Evolutionary conservation across 139 green algal genomes (phyloP).

Genomic region (Deuterostichococcus epilithicus): DNA sequence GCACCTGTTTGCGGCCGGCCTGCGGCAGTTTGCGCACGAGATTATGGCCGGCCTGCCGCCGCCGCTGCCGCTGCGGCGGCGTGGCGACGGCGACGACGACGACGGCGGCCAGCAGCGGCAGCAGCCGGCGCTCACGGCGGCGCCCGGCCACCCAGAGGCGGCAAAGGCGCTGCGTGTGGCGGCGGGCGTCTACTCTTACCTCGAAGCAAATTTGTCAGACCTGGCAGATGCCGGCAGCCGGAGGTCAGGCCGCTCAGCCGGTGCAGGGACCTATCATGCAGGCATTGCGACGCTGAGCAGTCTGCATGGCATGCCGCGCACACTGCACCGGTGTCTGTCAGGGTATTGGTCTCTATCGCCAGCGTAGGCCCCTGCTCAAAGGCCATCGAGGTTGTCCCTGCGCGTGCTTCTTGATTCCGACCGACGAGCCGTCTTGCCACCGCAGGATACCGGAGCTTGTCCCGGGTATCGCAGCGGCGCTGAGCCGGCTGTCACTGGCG

Average conservation of each 20-base stretch:
- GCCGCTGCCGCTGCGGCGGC: no score
- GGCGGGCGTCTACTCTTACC: not conserved
- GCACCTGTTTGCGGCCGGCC: not conserved
- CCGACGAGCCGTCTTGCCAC: no score
- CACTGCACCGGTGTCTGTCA: no score
- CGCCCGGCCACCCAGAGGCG: not conserved
- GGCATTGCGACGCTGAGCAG: no score
- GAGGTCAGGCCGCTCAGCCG: no score
- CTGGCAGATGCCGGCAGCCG: not conserved
- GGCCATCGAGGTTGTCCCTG: no score
- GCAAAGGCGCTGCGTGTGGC: not conserved
- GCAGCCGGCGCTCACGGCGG: no score
- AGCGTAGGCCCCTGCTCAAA: not conserved
- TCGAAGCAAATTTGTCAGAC: not conserved
- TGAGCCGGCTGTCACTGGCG: conserved; percentile 10
- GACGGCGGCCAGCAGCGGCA: not conserved
- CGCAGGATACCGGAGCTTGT: conserved; percentile 8
- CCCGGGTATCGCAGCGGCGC: not conserved
- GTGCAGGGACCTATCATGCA: no score
- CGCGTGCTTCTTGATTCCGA: no score
- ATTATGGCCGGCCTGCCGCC: not conserved
- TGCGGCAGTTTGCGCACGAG: not conserved
- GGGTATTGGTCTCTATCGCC: no score
- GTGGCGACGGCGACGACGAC: no score
- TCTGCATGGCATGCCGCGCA: no score